phyloP scores from a whole-genome alignment of 257 asterid species.

The Nicotiana knightiana region DNA sequence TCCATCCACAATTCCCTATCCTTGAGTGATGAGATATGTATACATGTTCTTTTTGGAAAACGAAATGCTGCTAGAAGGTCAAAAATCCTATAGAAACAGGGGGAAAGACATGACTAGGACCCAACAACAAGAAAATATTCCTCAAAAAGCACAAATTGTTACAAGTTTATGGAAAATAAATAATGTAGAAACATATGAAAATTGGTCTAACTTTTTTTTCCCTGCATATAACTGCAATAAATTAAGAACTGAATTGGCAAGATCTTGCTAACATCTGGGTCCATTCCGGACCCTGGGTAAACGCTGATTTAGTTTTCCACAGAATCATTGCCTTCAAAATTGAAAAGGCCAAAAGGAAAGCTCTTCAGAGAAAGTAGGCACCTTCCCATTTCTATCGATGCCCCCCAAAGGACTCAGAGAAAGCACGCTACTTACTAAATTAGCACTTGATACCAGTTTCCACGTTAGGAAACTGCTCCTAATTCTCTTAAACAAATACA shows the following conservation, averaged over 20 bases:
- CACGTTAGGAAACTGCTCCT: background rate
- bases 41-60: background rate
- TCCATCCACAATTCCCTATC: background rate
- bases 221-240: conserved; percentile 1
- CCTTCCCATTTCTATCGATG: background rate
- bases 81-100: background rate
- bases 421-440: background rate
- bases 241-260: background rate
- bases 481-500: background rate
- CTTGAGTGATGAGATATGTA: background rate
- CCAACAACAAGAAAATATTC: conserved; percentile 4
- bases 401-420: background rate
- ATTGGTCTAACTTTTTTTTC: background rate
- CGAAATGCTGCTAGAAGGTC: background rate
- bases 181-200: background rate
- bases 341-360: background rate
- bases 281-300: background rate
- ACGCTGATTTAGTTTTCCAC: background rate
- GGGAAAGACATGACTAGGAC: background rate
- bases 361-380: background rate
- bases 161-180: background rate
- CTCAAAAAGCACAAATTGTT: background rate
- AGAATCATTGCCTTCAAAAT: background rate
- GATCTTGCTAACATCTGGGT: background rate
- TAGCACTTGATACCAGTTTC: background rate